phyloP scores from a whole-genome alignment of 768 basidiomycete genomes.

The Tricholoma flavovirens region DNA sequence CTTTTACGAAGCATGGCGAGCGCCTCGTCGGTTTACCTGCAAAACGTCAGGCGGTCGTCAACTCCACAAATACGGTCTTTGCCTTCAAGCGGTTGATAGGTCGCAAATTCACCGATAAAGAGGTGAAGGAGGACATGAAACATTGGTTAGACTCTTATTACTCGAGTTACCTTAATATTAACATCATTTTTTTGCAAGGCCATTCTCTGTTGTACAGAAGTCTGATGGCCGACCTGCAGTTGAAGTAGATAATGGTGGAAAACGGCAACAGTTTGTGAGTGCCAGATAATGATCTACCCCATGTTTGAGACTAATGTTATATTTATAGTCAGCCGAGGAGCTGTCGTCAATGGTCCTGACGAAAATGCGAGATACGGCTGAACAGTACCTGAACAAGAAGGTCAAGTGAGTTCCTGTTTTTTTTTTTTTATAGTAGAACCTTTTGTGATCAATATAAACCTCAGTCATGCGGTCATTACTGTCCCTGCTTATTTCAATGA shows the following conservation, averaged over 20 bases:
- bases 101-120: conserved; percentile 86
- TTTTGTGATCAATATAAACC: conserved; percentile 6
- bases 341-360: conserved; percentile 80
- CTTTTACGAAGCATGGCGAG: conserved; percentile 98
- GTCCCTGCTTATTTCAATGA: conserved; percentile 99
- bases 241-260: conserved; percentile 80
- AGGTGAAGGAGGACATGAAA: conserved; percentile 85
- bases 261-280: conserved; percentile 75
- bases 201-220: conserved; percentile 72
- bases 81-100: conserved; percentile 95
- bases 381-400: conserved; percentile 87
- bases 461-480: conserved; percentile 83
- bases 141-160: conserved; percentile 55
- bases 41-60: conserved; percentile 96
- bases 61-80: conserved; percentile 89
- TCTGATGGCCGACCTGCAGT: conserved; percentile 74
- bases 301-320: conserved; percentile 6
- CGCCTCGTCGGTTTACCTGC: conserved; percentile 94
- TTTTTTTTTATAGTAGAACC: conserved; percentile 12
- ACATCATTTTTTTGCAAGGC: conserved; percentile 39
- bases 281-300: not conserved
- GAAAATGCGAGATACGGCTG: conserved; percentile 97
- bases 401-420: conserved; percentile 72
- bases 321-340: conserved; percentile 71
- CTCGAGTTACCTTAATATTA: not conserved